Conservation (phyloP, 352 stramenopile species). For the Phytophthora niederhauseri region DNA sequence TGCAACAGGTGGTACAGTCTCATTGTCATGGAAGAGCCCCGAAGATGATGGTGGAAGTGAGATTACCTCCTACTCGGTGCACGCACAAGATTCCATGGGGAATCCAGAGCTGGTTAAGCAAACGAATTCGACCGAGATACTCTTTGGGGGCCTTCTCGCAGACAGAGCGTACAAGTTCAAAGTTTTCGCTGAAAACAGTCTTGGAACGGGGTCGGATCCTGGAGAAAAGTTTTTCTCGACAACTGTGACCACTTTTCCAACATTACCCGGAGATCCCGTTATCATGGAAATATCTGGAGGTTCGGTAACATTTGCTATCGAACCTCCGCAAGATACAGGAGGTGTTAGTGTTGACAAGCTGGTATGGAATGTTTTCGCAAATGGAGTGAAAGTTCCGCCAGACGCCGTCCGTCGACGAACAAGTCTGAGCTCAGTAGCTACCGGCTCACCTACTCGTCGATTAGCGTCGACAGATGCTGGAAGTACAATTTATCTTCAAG, state of each 20-base stretch:
- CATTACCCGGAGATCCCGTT: conserved; percentile 28
- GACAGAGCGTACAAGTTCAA: conserved; percentile 52
- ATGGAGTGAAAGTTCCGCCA: conserved; percentile 34
- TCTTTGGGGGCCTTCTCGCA: conserved; percentile 47
- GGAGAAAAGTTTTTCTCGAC: conserved; percentile 35
- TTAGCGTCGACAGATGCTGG: conserved; percentile 6
- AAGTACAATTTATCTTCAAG: conserved; percentile 35
- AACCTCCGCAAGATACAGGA: conserved; percentile 47
- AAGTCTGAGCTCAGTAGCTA: not conserved
- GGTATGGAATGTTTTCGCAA: conserved; percentile 50
- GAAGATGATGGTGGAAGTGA: conserved; percentile 61
- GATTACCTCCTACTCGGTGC: conserved; percentile 51
- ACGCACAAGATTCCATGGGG: conserved; percentile 2
- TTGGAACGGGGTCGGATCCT: conserved; percentile 47
- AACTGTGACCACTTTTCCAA: conserved; percentile 30
- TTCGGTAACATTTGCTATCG: conserved; percentile 38
- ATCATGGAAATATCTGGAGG: conserved; percentile 47
- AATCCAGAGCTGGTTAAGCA: conserved; percentile 10
- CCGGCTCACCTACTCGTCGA: not conserved
- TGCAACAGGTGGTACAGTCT: conserved; percentile 48
- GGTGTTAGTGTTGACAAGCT: conserved; percentile 37
- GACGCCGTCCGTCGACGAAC: conserved; percentile 19
- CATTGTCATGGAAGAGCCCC: conserved; percentile 45
- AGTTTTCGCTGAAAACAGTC: conserved; percentile 53
- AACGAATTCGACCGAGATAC: conserved; percentile 7